Evolutionary conservation across 78 protist species (phyloP).

Genomic region (Speleostelium caveatum): DNA sequence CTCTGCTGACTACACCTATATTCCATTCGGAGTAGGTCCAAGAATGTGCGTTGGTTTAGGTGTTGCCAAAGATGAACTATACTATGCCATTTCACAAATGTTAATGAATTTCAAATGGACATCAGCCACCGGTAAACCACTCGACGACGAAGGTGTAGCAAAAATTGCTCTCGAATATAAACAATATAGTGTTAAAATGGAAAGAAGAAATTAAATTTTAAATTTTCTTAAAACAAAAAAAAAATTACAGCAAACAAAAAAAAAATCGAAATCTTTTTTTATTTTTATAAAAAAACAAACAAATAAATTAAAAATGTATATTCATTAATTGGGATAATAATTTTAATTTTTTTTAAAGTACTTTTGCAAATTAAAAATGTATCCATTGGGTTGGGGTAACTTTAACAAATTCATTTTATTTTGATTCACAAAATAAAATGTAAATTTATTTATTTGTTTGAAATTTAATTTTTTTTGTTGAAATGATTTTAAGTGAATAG

Average conservation of each 20-base stretch:
- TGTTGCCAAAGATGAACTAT: conserved; percentile 69
- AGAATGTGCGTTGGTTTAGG: conserved; percentile 81
- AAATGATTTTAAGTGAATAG: too few relatives aligned
- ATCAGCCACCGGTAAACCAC: conserved; percentile 20
- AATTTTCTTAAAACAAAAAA: background rate
- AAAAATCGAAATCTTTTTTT: background rate
- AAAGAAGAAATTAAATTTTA: conserved; percentile 3
- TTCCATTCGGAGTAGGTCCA: conserved; percentile 76
- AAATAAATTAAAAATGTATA: too few relatives aligned
- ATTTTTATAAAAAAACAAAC: too few relatives aligned
- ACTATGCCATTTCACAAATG: conserved; percentile 60
- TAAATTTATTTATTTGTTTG: too few relatives aligned
- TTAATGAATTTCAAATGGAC: conserved; percentile 68
- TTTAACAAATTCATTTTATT: too few relatives aligned
- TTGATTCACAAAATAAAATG: too few relatives aligned
- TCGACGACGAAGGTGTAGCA: conserved; percentile 66
- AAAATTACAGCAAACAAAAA: background rate
- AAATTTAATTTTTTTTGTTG: too few relatives aligned
- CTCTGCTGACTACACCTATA: conserved; percentile 24
- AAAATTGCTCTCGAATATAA: conserved; percentile 68
- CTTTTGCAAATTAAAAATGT: too few relatives aligned
- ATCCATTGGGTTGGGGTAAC: too few relatives aligned
- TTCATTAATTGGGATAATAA: too few relatives aligned
- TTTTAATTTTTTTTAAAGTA: too few relatives aligned
- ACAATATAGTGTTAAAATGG: conserved; percentile 32